Evolutionary conservation across 2,329 filamentous ascomycete species (phyloP).

Genomic region (Taxawa tesnikishii): DNA sequence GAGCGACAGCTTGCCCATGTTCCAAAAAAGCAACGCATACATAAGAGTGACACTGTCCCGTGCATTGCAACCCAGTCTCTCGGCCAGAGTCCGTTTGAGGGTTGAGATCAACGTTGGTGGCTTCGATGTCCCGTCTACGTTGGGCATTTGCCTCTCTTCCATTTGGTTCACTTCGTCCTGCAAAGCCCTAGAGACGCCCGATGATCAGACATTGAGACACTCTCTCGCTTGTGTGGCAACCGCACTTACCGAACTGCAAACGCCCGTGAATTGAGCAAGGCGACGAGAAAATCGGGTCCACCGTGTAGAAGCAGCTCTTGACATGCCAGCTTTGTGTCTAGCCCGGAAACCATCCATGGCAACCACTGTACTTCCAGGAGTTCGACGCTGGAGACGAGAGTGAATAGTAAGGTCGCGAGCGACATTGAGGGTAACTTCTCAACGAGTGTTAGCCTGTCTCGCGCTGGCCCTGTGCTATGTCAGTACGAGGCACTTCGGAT

Average conservation of each 20-base stretch:
- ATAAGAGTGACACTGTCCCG: constrained; percentile 15
- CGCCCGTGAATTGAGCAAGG: constrained; percentile 14
- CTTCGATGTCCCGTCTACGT: constrained; percentile 10
- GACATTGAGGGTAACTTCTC: constrained; percentile 15
- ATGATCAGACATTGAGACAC: neutral
- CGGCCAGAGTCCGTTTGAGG: constrained; percentile 16
- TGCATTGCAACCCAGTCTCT: constrained; percentile 10
- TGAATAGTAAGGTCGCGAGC: constrained; percentile 20
- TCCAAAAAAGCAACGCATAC: constrained; percentile 9
- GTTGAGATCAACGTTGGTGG: constrained; percentile 16
- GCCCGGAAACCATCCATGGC: constrained; percentile 10
- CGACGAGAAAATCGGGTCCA: constrained; percentile 17
- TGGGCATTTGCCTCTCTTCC: constrained; percentile 13
- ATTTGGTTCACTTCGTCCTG: constrained; percentile 13
- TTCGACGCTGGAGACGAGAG: constrained; percentile 16
- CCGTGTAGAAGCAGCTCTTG: constrained; percentile 19
- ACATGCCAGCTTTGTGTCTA: constrained; percentile 19
- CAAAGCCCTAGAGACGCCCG: neutral
- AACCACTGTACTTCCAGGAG: constrained; percentile 12
- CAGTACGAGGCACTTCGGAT: neutral
- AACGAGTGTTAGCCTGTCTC: constrained; percentile 8
- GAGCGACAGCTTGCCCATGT: constrained; percentile 1
- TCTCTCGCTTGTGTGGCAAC: constrained; percentile 11
- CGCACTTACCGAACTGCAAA: no score
- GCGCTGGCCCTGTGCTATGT: neutral